Percentiles rank a stretch among this genome's conserved stretches.
Conservation (phyloP, 2,329 filamentous ascomycete genomes). For the Ramularia collo-cygni region DNA sequence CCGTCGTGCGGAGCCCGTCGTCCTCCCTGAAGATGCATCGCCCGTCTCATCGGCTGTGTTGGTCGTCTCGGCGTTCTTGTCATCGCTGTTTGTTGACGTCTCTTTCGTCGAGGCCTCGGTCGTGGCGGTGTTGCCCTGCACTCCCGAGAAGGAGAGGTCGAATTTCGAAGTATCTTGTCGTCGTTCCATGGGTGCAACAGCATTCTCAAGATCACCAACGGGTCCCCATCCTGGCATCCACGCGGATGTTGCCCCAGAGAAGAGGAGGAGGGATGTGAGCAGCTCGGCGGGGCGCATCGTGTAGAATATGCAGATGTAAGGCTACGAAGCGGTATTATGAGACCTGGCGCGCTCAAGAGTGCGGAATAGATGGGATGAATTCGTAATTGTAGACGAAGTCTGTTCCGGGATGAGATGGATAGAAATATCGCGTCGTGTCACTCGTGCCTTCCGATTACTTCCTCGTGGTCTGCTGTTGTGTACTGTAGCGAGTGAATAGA, state of each 20-base stretch:
- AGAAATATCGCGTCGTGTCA: too few relatives aligned
- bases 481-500: too few relatives aligned
- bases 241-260: constrained; percentile 27
- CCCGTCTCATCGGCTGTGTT: constrained; percentile 3
- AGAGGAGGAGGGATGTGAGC: constrained; percentile 26
- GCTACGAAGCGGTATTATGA: too few relatives aligned
- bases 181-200: constrained; percentile 21
- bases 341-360: too few relatives aligned
- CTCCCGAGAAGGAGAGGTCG: constrained; percentile 18
- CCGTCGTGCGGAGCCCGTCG: constrained; percentile 16
- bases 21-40: constrained; percentile 9
- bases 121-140: constrained; percentile 22
- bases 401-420: too few relatives aligned
- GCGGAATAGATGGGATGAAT: too few relatives aligned
- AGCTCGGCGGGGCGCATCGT: constrained; percentile 30
- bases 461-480: too few relatives aligned
- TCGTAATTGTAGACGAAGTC: too few relatives aligned
- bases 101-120: constrained; percentile 15
- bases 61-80: constrained; percentile 10
- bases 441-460: too few relatives aligned
- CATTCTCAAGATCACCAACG: constrained; percentile 22
- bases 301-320: constrained; percentile 4
- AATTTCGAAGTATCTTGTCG: constrained; percentile 21
- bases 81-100: constrained; percentile 13
- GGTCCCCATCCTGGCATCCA: constrained; percentile 23